Conservation (phyloP, 2,329 filamentous ascomycete genomes). For the Coniochaeta hoffmannii region DNA sequence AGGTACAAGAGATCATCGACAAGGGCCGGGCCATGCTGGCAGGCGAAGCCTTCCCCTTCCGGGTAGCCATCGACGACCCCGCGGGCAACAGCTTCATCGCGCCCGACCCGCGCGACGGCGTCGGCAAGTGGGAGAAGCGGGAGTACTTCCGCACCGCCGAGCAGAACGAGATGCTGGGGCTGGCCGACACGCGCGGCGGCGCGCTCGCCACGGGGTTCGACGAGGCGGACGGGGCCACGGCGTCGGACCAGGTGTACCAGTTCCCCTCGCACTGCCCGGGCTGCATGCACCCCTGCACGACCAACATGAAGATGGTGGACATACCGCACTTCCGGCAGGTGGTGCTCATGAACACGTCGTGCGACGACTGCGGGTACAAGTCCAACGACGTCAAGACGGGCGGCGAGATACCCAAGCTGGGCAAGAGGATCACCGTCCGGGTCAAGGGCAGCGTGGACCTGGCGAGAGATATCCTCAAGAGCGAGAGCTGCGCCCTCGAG, state of each 20-base stretch:
- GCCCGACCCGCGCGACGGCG: constrained; percentile 68
- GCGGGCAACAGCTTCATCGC: constrained; percentile 97
- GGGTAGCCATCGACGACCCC: constrained; percentile 79
- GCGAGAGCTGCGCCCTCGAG: constrained; percentile 79
- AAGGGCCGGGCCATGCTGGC: constrained; percentile 70
- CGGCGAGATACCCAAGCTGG: constrained; percentile 80
- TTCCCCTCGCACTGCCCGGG: constrained; percentile 90
- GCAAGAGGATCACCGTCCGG: constrained; percentile 72
- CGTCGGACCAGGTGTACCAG: constrained; percentile 86
- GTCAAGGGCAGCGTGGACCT: constrained; percentile 68
- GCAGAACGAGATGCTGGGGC: constrained; percentile 80
- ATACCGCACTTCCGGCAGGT: constrained; percentile 98
- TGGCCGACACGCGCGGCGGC: constrained; percentile 40
- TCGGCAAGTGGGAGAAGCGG: constrained; percentile 82
- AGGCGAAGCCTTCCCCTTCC: constrained; percentile 78
- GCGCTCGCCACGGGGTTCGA: constrained; percentile 44
- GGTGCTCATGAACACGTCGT: constrained; percentile 89
- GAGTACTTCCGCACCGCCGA: constrained; percentile 77
- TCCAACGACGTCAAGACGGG: constrained; percentile 98
- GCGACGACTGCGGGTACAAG: constrained; percentile 85
- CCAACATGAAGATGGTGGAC: constrained; percentile 98
- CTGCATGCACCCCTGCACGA: constrained; percentile 77
- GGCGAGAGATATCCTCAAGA: constrained; percentile 89
- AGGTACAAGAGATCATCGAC: constrained; percentile 69
- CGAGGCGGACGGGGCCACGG: constrained; percentile 64